These are phyloP conservation scores for Mycena maculata DNA, from an alignment of 768 basidiomycete species.

Conservation along the genomic window DNA sequence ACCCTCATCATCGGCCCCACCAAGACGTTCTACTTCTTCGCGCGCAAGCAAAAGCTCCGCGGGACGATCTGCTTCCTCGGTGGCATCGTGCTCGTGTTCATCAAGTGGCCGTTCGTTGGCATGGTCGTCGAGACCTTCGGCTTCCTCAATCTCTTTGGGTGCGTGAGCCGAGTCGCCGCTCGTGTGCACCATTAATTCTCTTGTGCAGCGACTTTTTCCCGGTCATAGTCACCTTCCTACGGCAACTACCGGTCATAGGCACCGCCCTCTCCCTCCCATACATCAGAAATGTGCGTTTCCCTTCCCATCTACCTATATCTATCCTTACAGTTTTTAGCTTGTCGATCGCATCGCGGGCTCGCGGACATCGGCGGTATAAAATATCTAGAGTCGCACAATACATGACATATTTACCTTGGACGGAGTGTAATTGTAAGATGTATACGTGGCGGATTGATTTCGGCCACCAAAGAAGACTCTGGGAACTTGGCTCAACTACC, in stretches of 20 bases:
- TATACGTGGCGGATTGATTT: constrained; percentile 23
- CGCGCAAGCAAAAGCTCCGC: constrained; percentile 92
- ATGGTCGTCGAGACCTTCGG: constrained; percentile 96
- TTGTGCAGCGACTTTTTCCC: constrained; percentile 94
- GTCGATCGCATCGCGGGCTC: constrained; percentile 86
- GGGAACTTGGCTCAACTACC: too few species aligned
- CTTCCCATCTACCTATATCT: background rate
- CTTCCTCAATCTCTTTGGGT: constrained; percentile 98
- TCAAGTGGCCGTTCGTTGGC: constrained; percentile 95
- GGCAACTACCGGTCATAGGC: constrained; percentile 94
- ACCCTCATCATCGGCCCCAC: constrained; percentile 97
- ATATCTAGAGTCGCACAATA: constrained; percentile 26
- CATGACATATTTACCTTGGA: constrained; percentile 11
- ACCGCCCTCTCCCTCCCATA: constrained; percentile 88
- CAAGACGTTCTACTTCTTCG: constrained; percentile 98
- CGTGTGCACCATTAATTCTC: background rate
- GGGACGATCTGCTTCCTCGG: constrained; percentile 91
- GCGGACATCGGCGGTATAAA: constrained; percentile 76
- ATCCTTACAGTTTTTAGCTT: constrained; percentile 57
- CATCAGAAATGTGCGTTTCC: constrained; percentile 78
- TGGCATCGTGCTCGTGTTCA: constrained; percentile 91
- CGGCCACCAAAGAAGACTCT: background rate
- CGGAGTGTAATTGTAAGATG: constrained; percentile 17
- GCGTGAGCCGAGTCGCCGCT: constrained; percentile 31
- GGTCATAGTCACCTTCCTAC: constrained; percentile 95